Conservation (phyloP, 768 basidiomycete genomes). For the Rhizopogon roseolus region DNA sequence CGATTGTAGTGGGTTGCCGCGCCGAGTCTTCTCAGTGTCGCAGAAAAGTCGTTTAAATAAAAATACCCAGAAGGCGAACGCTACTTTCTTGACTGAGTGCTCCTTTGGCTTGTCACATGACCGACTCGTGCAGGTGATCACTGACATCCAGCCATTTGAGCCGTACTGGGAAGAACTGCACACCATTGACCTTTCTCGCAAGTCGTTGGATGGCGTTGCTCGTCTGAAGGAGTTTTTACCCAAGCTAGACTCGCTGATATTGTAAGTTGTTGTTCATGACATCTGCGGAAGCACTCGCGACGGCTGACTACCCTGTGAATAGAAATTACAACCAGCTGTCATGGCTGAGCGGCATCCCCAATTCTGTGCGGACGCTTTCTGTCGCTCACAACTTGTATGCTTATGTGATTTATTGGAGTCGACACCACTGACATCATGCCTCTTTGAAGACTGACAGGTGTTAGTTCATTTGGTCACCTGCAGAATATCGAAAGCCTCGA, state of each 20-base stretch:
- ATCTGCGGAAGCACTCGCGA: conserved; percentile 2
- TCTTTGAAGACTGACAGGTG: conserved; percentile 61
- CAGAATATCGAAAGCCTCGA: conserved; percentile 84
- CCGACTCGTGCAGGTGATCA: conserved; percentile 85
- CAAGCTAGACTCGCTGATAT: conserved; percentile 60
- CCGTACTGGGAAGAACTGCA: conserved; percentile 87
- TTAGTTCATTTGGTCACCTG: conserved; percentile 88
- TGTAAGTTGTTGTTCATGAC: conserved; percentile 50
- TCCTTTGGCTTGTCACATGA: conserved; percentile 96
- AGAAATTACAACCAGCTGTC: conserved; percentile 72
- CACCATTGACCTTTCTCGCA: conserved; percentile 64
- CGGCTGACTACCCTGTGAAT: conserved; percentile 16
- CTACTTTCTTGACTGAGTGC: conserved; percentile 89
- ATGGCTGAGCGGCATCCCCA: conserved; percentile 78
- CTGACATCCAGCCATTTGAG: conserved; percentile 91
- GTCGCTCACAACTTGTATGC: conserved; percentile 68
- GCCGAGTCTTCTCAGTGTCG: conserved; percentile 42
- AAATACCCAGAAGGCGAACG: conserved; percentile 34
- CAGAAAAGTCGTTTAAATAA: conserved; percentile 33
- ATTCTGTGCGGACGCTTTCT: conserved; percentile 69
- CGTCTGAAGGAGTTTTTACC: conserved; percentile 88
- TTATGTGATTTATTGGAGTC: conserved; percentile 4
- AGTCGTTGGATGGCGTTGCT: conserved; percentile 59
- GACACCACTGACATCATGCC: conserved; percentile 12
- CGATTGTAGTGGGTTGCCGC: conserved; percentile 23